These are phyloP conservation scores for Auxenochlorella pyrenoidosa DNA, from an alignment of 139 green algal genomes.

Conservation along the genomic window DNA sequence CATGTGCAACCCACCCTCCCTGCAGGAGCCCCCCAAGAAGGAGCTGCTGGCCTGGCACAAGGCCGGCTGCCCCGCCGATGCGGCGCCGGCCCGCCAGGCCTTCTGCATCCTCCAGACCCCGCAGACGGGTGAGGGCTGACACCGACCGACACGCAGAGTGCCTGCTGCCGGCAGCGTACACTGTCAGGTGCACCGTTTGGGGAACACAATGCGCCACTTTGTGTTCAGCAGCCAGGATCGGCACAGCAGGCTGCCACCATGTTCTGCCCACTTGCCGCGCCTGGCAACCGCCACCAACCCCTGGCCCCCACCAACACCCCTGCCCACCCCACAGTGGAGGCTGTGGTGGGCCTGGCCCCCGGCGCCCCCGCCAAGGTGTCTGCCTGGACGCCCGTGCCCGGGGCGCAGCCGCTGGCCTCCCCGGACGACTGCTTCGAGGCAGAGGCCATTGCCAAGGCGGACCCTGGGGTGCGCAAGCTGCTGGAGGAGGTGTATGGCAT, in stretches of 20 bases:
- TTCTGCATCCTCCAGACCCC: constrained; percentile 58
- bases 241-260: too few relatives aligned
- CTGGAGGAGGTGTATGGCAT: constrained; percentile 74
- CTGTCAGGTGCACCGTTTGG: too few relatives aligned
- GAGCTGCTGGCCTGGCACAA: constrained; percentile 58
- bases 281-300: not conserved
- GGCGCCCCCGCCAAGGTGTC: not conserved
- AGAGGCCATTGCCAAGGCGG: constrained; percentile 70
- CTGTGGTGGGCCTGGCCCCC: constrained; percentile 1
- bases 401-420: constrained; percentile 72
- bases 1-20: not conserved
- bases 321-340: constrained; percentile 9
- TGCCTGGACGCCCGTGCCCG: constrained; percentile 52
- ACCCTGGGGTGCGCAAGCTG: constrained; percentile 55
- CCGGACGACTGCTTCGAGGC: constrained; percentile 77
- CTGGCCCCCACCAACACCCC: not conserved
- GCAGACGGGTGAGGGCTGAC: not conserved
- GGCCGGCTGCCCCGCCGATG: constrained; percentile 15
- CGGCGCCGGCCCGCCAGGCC: constrained; percentile 40
- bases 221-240: too few relatives aligned
- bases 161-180: too few relatives aligned
- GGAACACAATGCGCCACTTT: too few relatives aligned
- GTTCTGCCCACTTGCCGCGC: too few relatives aligned
- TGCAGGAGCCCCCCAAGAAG: constrained; percentile 63
- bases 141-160: too few relatives aligned